Evolutionary conservation across 2,329 filamentous ascomycete species (phyloP).

Genomic region (Botryotinia globosa): DNA sequence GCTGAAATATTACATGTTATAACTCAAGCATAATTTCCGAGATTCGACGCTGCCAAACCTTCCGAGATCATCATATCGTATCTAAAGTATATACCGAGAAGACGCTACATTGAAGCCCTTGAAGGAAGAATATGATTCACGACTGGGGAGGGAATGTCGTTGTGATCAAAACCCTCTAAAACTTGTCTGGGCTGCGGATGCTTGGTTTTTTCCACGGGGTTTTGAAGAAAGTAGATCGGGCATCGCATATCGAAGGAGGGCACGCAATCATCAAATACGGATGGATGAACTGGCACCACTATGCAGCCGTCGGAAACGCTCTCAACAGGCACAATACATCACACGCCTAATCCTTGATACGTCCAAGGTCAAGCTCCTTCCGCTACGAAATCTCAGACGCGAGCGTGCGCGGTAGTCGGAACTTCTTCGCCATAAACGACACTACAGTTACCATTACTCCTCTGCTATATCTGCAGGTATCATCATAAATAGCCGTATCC

Average conservation of each 20-base stretch:
- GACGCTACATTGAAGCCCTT: not conserved
- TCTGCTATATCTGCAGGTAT: not conserved
- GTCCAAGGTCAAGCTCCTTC: not conserved
- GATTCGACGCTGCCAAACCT: not conserved
- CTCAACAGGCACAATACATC: no score
- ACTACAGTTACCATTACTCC: no score
- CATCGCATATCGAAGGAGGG: not conserved
- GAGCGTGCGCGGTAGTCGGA: not conserved
- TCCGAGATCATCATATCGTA: no score
- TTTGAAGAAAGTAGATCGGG: not conserved
- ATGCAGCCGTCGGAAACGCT: not conserved
- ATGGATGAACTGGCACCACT: not conserved
- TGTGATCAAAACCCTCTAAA: not conserved
- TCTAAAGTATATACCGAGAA: no score
- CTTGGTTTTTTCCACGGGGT: no score
- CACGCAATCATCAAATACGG: not conserved
- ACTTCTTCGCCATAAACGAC: not conserved
- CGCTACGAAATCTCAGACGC: not conserved
- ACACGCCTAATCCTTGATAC: not conserved
- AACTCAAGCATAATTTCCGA: not conserved
- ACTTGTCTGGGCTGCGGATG: not conserved
- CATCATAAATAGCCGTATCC: not conserved
- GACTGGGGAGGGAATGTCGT: no score
- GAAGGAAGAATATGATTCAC: not conserved
- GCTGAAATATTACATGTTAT: slow-evolving; percentile 92